Conservation (phyloP, 129 eudicot genomes). For the Lactuca sativa region DNA sequence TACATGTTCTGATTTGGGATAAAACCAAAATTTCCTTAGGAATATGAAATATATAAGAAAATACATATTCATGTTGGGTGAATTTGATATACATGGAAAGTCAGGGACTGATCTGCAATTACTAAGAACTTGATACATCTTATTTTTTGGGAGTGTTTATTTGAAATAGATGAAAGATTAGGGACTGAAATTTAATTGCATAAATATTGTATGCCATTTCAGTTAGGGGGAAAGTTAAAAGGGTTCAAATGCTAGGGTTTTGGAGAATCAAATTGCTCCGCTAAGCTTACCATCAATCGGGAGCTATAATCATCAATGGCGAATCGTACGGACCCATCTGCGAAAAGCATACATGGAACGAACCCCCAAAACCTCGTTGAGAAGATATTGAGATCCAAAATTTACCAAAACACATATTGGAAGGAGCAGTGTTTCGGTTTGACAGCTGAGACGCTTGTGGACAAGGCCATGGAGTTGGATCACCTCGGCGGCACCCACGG, state of each 20-base stretch:
- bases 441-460: slow-evolving; percentile 97
- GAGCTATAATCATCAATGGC: slow-evolving; percentile 58
- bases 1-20: no score
- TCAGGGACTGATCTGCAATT: background rate
- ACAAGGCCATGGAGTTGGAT: slow-evolving; percentile 96
- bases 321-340: slow-evolving; percentile 94
- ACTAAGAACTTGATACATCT: background rate
- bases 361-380: slow-evolving; percentile 92
- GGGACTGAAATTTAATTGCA: background rate
- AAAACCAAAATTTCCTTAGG: no score
- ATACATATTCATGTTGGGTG: no score
- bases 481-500: slow-evolving; percentile 92
- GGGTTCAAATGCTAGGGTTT: slow-evolving; percentile 26
- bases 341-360: slow-evolving; percentile 87
- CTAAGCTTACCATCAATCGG: slow-evolving; percentile 4
- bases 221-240: slow-evolving; percentile 8
- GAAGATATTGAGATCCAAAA: slow-evolving; percentile 83
- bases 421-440: slow-evolving; percentile 99
- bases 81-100: background rate
- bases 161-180: background rate
- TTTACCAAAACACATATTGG: slow-evolving; percentile 81
- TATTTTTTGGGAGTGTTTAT: background rate
- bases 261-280: background rate
- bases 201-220: background rate
- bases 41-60: no score